Percentiles rank a stretch among this genome's conserved stretches.
These are phyloP conservation scores for Bretziella fagacearum DNA, from an alignment of 2,329 filamentous ascomycete species.

Conservation along the genomic window DNA sequence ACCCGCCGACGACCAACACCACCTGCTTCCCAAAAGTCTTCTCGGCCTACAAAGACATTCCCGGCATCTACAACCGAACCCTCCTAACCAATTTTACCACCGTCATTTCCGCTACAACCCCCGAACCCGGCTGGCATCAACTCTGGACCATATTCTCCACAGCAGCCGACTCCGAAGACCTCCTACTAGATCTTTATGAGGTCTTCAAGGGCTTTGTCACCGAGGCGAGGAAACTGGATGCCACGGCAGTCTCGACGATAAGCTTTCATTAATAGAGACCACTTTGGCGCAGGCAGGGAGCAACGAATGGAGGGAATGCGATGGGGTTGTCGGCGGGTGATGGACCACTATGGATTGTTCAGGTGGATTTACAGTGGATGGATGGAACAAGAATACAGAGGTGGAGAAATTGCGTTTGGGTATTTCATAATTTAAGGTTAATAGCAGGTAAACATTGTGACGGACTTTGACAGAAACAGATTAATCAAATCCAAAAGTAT, in stretches of 20 bases:
- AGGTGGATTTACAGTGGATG: constrained; percentile 17
- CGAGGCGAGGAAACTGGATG: constrained; percentile 15
- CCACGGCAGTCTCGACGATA: constrained; percentile 17
- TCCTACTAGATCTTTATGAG: constrained; percentile 18
- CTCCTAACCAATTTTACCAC: background rate
- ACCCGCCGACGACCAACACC: too few species aligned
- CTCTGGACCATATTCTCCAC: constrained; percentile 6
- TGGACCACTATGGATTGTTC: constrained; percentile 17
- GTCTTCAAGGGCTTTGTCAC: constrained; percentile 22
- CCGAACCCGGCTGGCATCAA: constrained; percentile 3
- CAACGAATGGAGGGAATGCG: constrained; percentile 25
- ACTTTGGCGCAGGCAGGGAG: constrained; percentile 22
- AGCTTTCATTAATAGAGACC: constrained; percentile 26
- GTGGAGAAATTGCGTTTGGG: too few species aligned
- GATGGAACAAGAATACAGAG: constrained; percentile 1
- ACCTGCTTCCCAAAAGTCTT: constrained; percentile 14
- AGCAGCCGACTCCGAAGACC: constrained; percentile 18
- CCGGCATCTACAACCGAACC: background rate
- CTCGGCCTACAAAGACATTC: background rate
- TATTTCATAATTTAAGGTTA: too few species aligned
- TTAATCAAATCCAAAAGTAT: too few species aligned
- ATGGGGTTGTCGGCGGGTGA: constrained; percentile 21
- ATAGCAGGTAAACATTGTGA: too few species aligned
- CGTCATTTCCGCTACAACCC: background rate
- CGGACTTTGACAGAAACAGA: too few species aligned